Evolutionary conservation across 163 green algal genomes (phyloP).

Genomic region (Scenedesmus sp.): DNA sequence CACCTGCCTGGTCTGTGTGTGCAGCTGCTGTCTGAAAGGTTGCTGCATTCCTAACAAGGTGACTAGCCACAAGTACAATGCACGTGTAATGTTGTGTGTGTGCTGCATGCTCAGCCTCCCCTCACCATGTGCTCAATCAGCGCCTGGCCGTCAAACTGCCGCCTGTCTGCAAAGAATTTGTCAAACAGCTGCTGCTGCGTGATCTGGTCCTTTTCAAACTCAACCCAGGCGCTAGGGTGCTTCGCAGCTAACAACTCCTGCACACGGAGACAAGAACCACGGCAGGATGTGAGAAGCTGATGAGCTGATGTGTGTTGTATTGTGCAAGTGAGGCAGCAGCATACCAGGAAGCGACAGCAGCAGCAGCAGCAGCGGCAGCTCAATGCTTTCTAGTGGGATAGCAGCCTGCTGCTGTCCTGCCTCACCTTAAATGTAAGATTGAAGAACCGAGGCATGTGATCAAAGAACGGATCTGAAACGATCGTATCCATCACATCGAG

Average conservation of each 20-base stretch:
- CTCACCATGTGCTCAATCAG: constrained; percentile 79
- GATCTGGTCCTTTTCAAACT: constrained; percentile 85
- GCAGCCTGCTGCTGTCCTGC: constrained; percentile 24
- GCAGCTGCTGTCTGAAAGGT: neutral
- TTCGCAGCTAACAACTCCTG: constrained; percentile 78
- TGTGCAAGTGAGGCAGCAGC: neutral
- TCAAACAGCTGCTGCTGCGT: constrained; percentile 69
- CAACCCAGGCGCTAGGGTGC: constrained; percentile 82
- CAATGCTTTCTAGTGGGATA: neutral
- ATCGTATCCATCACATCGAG: constrained; percentile 70
- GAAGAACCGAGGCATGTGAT: constrained; percentile 82
- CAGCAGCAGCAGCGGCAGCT: neutral
- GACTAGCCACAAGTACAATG: neutral
- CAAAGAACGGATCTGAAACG: constrained; percentile 82
- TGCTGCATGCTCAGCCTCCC: neutral
- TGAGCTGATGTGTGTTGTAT: neutral
- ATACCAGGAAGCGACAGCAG: neutral
- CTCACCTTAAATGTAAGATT: constrained; percentile 71
- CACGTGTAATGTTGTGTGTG: neutral
- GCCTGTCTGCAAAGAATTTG: constrained; percentile 86
- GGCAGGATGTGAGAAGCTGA: neutral
- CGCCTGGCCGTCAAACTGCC: constrained; percentile 74
- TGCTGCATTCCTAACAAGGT: neutral
- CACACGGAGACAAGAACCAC: neutral
- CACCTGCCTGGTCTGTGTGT: neutral